A percentile compares a stretch with the other conserved stretches of the same genome.
Evolutionary conservation across 2,329 filamentous ascomycete species (phyloP).

Genomic region (Colletotrichum sp.): DNA sequence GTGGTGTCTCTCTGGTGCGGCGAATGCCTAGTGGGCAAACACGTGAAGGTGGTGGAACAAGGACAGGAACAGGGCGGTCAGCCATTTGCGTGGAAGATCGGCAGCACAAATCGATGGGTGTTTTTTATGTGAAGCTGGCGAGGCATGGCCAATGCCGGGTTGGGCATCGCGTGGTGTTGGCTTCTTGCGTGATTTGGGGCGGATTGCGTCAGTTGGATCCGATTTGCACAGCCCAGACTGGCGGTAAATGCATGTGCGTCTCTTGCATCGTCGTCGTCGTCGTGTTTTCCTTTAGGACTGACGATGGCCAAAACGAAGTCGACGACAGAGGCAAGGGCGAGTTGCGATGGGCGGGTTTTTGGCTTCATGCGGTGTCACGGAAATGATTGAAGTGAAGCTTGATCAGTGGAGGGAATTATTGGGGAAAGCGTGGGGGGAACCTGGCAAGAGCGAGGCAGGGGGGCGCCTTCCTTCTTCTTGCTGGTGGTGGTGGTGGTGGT

Average conservation of each 20-base stretch:
- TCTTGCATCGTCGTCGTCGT: too few relatives aligned
- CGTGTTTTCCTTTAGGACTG: neutral
- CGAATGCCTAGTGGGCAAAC: neutral
- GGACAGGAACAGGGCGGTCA: neutral
- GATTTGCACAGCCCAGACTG: neutral
- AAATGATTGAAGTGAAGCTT: slow-evolving; percentile 18
- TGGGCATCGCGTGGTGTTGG: neutral
- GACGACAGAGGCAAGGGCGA: neutral
- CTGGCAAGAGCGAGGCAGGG: slow-evolving; percentile 4
- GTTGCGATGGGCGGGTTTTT: neutral
- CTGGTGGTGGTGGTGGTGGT: neutral
- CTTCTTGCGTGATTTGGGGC: neutral
- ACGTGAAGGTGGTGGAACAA: slow-evolving; percentile 7
- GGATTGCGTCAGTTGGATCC: neutral
- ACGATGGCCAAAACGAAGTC: neutral
- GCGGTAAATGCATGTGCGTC: neutral
- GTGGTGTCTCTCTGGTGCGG: neutral
- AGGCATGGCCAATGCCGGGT: neutral
- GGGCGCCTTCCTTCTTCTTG: neutral
- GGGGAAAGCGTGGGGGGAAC: slow-evolving; percentile 16
- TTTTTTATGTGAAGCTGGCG: neutral
- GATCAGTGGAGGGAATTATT: slow-evolving; percentile 7
- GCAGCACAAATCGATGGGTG: neutral
- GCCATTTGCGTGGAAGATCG: neutral
- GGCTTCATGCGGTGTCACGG: slow-evolving; percentile 7